Evolutionary conservation across 2,329 filamentous ascomycete species (phyloP).

Genomic region (Clarireedia monteithiana): DNA sequence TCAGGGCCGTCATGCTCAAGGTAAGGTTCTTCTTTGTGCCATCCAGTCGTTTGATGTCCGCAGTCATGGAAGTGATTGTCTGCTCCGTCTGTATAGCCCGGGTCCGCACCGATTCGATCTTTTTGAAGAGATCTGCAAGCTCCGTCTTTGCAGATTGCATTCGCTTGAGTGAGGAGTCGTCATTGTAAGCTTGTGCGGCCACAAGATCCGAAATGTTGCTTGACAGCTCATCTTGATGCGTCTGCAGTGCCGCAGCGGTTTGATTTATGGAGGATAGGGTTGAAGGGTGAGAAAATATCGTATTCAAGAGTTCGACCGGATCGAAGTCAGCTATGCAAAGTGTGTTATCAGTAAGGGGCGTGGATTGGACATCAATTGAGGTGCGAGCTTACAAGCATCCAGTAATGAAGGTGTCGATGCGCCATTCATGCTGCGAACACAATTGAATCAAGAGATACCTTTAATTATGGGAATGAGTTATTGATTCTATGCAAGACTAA

Average conservation of each 20-base stretch:
- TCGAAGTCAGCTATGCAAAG: conserved; percentile 66
- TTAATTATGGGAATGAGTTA: too few relatives aligned
- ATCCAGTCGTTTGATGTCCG: conserved; percentile 95
- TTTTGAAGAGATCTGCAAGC: conserved; percentile 81
- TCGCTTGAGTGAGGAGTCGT: conserved; percentile 79
- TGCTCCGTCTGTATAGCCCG: conserved; percentile 88
- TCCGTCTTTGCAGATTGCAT: conserved; percentile 90
- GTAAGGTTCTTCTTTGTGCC: conserved; percentile 95
- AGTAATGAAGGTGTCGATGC: conserved; percentile 22
- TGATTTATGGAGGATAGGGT: conserved; percentile 68
- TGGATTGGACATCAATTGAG: background rate
- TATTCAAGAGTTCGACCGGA: conserved; percentile 85
- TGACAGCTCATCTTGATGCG: conserved; percentile 76
- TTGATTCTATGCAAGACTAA: too few relatives aligned
- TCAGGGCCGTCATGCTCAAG: conserved; percentile 94
- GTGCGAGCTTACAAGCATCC: conserved; percentile 27
- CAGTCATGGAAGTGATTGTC: conserved; percentile 96
- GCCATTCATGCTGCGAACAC: conserved; percentile 25
- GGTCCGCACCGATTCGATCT: conserved; percentile 87
- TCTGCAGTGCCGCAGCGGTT: conserved; percentile 65
- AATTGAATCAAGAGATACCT: background rate
- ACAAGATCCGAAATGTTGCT: conserved; percentile 66
- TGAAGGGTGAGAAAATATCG: conserved; percentile 84
- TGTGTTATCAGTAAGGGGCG: conserved; percentile 11
- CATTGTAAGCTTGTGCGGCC: conserved; percentile 71